These are phyloP conservation scores for Xerocomellus dryophilus DNA, from an alignment of 768 basidiomycete genomes.

Conservation along the genomic window DNA sequence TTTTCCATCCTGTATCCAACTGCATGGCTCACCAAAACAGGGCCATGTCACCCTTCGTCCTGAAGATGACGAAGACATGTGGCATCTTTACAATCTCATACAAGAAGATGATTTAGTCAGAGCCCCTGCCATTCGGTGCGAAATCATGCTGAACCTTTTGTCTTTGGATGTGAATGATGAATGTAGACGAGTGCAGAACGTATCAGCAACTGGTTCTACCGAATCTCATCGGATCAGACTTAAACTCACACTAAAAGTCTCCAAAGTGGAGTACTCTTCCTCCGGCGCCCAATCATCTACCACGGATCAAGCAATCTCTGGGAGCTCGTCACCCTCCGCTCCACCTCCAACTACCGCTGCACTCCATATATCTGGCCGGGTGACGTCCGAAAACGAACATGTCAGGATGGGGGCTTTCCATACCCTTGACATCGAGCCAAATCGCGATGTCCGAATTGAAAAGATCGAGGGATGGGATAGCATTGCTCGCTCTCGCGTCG, in stretches of 20 bases:
- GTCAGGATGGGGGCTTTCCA: constrained; percentile 93
- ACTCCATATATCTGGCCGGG: constrained; percentile 84
- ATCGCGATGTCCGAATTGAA: constrained; percentile 86
- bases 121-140: constrained; percentile 79
- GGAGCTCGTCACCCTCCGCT: constrained; percentile 28
- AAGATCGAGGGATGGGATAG: constrained; percentile 92
- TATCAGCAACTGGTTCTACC: constrained; percentile 89
- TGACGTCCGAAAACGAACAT: constrained; percentile 80
- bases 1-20: constrained; percentile 2
- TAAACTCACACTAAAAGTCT: constrained; percentile 80
- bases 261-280: constrained; percentile 77
- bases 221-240: constrained; percentile 87
- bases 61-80: constrained; percentile 99
- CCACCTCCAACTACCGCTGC: constrained; percentile 47
- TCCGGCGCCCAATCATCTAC: constrained; percentile 51
- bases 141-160: not conserved
- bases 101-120: constrained; percentile 83
- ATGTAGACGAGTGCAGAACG: constrained; percentile 77
- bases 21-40: constrained; percentile 40
- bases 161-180: constrained; percentile 8
- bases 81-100: constrained; percentile 98
- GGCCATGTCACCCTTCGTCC: constrained; percentile 93
- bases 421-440: constrained; percentile 89
- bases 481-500: constrained; percentile 72
- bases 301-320: constrained; percentile 37